These are phyloP conservation scores for Malus fusca DNA, from an alignment of 306 rosid species.

Conservation along the genomic window DNA sequence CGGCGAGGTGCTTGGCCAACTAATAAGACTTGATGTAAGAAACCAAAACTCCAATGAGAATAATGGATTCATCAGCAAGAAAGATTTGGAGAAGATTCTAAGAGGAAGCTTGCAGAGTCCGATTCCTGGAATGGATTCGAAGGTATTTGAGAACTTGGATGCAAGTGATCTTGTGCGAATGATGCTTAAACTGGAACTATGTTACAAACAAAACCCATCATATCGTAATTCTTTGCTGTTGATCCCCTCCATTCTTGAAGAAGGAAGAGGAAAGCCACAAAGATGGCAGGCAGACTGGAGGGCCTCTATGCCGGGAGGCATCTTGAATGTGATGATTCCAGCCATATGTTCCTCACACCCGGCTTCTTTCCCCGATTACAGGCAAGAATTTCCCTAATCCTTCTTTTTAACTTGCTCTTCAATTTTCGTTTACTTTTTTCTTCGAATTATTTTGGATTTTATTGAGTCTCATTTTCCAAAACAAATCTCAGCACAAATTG, in stretches of 20 bases:
- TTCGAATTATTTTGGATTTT: not conserved
- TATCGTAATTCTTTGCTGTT: constrained; percentile 56
- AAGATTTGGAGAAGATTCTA: constrained; percentile 71
- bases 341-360: constrained; percentile 83
- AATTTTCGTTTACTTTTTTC: not conserved
- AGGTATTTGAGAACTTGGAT: constrained; percentile 78
- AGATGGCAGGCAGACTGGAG: constrained; percentile 63
- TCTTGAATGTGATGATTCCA: constrained; percentile 92
- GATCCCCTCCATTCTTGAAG: constrained; percentile 83
- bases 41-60: constrained; percentile 48
- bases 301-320: constrained; percentile 69
- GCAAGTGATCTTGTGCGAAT: constrained; percentile 76
- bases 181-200: constrained; percentile 94
- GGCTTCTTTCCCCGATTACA: constrained; percentile 94
- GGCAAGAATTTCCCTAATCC: constrained; percentile 35
- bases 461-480: not conserved
- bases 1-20: constrained; percentile 80
- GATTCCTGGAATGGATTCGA: constrained; percentile 78
- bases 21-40: constrained; percentile 54
- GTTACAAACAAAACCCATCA: constrained; percentile 76
- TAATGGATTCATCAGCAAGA: constrained; percentile 64
- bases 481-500: not conserved
- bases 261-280: constrained; percentile 84
- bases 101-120: constrained; percentile 71
- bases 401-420: not conserved